These are phyloP conservation scores for Solanum dulcamara DNA, from an alignment of 257 asterid species.

Conservation along the genomic window DNA sequence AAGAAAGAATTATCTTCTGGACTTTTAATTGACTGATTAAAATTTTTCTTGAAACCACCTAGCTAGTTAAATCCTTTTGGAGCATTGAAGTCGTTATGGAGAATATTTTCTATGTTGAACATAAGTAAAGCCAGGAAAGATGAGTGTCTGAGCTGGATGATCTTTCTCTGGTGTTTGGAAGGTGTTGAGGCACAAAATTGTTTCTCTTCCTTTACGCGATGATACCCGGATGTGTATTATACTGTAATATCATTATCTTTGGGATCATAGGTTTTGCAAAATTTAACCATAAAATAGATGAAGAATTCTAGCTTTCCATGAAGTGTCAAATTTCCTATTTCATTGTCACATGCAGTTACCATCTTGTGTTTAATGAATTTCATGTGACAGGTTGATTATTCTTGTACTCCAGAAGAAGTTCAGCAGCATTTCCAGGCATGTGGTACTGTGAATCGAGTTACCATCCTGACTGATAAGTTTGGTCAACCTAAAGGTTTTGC, in stretches of 20 bases:
- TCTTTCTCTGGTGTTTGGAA: neutral
- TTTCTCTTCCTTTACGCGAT: neutral
- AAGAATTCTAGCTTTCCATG: neutral
- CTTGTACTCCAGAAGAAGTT: constrained; percentile 97
- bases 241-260: neutral
- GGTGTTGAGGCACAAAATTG: neutral
- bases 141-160: neutral
- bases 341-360: neutral
- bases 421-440: constrained; percentile 95
- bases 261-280: neutral
- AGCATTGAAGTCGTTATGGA: neutral
- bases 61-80: neutral
- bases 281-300: neutral
- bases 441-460: constrained; percentile 93
- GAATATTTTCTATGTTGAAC: neutral
- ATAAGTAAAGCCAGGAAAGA: neutral
- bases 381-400: constrained; percentile 71
- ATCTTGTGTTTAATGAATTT: neutral
- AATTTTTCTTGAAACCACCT: neutral
- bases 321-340: neutral
- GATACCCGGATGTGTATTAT: neutral
- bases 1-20: neutral
- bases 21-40: neutral
- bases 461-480: constrained; percentile 87
- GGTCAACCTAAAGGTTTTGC: constrained; percentile 99